Base-by-base conservation (phyloP, 169 alveolate species). In the Cryptosporidium canis region DNA sequence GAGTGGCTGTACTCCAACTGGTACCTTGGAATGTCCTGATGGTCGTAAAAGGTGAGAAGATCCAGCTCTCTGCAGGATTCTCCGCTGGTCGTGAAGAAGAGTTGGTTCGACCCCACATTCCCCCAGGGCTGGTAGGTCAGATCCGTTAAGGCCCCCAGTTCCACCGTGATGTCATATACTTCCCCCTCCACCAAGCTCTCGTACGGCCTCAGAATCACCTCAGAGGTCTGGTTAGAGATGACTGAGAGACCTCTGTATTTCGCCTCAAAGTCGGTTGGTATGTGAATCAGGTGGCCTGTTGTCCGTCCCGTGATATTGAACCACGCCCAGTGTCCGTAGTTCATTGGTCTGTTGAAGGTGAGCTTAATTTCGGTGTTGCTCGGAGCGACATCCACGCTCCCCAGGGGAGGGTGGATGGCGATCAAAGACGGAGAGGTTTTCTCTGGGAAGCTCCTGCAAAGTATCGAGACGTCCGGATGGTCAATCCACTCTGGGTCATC, bases 121-220 rank as follows among this genome's bases (percentile, higher is more conserved):
- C 93, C 94, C 94, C 93, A 90, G 1, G 94, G 94, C 53, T 92
- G 90, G 90, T 92, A 92, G n/a, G 92, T 64, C 11, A 90, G 58
- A 53, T 92, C 94, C 33, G 93, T 90, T 45, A 92, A 48, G 31
- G 92, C 92, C 29, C 94, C 94, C 31, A 83, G 58, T 27, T 90
- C 92, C 0, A 82, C 93, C 5, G 83, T 67, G 47, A 92, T 77
- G 56, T 90, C 93, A 83, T 92, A 92, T 7, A 51, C 83, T 55
- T 85, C 83, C 4, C 94, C 94, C 1, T 83, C 83, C 8, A 85
- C 68, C 11, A 91, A 58, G 14, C 91, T 85, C 29, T 51, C 92
- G 31, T 61, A 61, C 11, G 91, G 83, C 31, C 44, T 48, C 12
- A 83, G n/a, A 33, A 27, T 33, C 8, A 83, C 83, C 18, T 66